Percentiles rank a stretch among this genome's conserved stretches.
Evolutionary conservation across 257 asterid genomes (phyloP).

Genomic region (Jacaranda copaia): DNA sequence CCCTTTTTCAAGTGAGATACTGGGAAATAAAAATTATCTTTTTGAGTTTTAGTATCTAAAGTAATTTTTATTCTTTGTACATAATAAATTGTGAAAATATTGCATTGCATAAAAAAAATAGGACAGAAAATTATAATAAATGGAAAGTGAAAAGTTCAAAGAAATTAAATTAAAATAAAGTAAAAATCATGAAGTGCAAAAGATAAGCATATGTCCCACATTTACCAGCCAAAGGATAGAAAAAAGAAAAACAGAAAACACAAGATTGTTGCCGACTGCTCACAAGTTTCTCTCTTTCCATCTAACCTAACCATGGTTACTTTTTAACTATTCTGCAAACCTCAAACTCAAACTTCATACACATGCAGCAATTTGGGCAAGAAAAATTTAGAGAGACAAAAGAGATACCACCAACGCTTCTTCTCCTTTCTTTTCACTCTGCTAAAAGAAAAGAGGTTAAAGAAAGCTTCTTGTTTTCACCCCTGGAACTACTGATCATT

Average conservation of each 20-base stretch:
- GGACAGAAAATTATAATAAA: neutral
- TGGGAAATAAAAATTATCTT: too few relatives aligned
- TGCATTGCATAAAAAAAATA: neutral
- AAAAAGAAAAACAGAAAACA: conserved; percentile 23
- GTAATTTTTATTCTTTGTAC: too few relatives aligned
- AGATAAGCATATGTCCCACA: conserved; percentile 35
- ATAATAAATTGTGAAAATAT: too few relatives aligned
- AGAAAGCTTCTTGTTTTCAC: conserved; percentile 28
- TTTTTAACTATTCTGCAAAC: conserved; percentile 37
- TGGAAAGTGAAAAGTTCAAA: neutral
- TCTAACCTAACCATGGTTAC: conserved; percentile 71
- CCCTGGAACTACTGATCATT: conserved; percentile 41
- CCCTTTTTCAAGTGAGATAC: too few relatives aligned
- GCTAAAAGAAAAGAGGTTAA: neutral
- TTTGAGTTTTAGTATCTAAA: too few relatives aligned
- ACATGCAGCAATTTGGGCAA: conserved; percentile 61
- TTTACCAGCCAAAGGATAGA: neutral
- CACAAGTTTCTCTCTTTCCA: conserved; percentile 27
- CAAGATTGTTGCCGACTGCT: conserved; percentile 55
- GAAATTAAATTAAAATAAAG: neutral
- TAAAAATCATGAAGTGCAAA: neutral
- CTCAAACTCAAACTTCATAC: conserved; percentile 45
- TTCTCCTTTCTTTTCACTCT: conserved; percentile 17
- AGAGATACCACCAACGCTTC: conserved; percentile 15
- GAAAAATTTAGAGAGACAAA: conserved; percentile 37